These are phyloP conservation scores for Fulvia fulva DNA, from an alignment of 2,329 filamentous ascomycete genomes.

Conservation along the genomic window DNA sequence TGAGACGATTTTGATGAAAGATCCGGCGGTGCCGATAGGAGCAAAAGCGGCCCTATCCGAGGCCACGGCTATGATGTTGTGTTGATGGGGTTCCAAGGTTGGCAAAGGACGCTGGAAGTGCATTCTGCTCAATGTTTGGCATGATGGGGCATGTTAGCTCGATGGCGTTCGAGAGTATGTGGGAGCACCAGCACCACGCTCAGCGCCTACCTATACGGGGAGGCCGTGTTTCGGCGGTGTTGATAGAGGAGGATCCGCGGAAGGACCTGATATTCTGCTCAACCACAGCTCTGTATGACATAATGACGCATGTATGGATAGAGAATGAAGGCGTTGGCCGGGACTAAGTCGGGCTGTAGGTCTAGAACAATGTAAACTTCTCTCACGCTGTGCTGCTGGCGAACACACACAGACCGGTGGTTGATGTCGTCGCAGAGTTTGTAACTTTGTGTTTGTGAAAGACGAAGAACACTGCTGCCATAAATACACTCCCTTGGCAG, in stretches of 20 bases:
- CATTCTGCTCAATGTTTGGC: not conserved
- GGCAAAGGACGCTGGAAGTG: not conserved
- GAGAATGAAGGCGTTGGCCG: not conserved
- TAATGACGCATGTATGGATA: not conserved
- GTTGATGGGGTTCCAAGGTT: not conserved
- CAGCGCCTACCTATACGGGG: not conserved
- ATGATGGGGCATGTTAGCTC: not conserved
- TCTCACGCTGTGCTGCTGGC: not conserved
- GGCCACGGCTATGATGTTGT: not conserved
- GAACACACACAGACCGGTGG: not conserved
- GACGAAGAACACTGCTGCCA: not conserved
- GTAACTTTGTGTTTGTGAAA: not conserved
- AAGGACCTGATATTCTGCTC: not conserved
- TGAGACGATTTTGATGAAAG: conserved; percentile 23
- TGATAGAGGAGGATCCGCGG: not conserved
- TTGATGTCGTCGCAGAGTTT: not conserved
- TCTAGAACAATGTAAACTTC: conserved; percentile 1
- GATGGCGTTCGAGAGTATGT: not conserved
- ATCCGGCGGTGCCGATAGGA: not conserved
- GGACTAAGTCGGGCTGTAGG: not conserved
- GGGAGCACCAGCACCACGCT: not conserved
- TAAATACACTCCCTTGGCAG: not conserved
- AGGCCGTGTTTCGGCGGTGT: not conserved
- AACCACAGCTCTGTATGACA: not conserved
- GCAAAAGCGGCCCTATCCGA: not conserved